Evolutionary conservation across 2,329 filamentous ascomycete genomes (phyloP).

Genomic region (Paradendryphiella salina): DNA sequence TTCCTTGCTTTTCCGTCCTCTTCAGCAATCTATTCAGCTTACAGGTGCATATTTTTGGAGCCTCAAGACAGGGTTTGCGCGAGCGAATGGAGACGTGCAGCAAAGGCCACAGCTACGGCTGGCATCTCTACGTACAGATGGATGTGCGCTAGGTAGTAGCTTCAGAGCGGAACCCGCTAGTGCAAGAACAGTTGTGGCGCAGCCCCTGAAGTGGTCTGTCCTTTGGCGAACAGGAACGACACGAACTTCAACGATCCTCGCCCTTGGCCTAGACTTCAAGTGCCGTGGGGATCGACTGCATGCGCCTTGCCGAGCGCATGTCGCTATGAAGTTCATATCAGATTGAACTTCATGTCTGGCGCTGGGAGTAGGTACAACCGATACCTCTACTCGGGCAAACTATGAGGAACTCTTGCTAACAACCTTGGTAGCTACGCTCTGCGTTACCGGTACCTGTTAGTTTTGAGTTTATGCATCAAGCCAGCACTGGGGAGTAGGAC

Average conservation of each 20-base stretch:
- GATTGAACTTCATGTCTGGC: too few species aligned
- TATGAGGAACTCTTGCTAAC: not conserved
- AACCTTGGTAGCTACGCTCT: not conserved
- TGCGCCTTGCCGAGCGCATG: not conserved
- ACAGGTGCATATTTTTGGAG: conserved; percentile 10
- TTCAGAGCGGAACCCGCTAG: conserved; percentile 4
- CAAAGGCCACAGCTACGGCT: not conserved
- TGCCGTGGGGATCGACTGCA: not conserved
- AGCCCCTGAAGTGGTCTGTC: conserved; percentile 11
- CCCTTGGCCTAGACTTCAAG: not conserved
- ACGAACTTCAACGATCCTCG: not conserved
- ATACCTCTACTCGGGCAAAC: too few species aligned
- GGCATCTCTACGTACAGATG: conserved; percentile 2
- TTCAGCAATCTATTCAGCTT: too few species aligned
- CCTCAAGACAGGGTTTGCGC: not conserved
- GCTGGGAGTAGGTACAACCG: too few species aligned
- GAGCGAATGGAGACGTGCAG: not conserved
- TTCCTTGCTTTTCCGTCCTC: too few species aligned
- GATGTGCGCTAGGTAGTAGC: conserved; percentile 3
- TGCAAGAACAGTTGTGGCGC: conserved; percentile 11
- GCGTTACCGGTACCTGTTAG: not conserved
- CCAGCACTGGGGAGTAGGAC: not conserved
- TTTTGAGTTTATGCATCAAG: not conserved
- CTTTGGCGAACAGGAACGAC: conserved; percentile 14
- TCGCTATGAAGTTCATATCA: not conserved